Percentiles rank a stretch among this genome's conserved stretches.
phyloP scores from a whole-genome alignment of 2,329 filamentous ascomycete genomes.

The Colletotrichum tanaceti region DNA sequence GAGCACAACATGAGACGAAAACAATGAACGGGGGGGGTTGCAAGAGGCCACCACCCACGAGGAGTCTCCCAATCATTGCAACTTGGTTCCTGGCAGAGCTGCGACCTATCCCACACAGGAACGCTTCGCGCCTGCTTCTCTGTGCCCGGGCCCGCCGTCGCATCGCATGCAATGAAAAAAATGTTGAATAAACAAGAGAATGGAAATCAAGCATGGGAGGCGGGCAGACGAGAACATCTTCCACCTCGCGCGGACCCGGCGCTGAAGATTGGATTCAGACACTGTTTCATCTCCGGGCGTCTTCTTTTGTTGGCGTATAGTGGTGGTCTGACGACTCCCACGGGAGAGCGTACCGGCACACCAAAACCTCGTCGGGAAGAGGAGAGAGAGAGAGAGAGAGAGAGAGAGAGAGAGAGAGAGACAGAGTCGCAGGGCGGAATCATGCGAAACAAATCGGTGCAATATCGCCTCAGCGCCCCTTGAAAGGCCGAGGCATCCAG shows the following conservation, averaged over 20 bases:
- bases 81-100: conserved; percentile 14
- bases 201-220: background rate
- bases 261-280: conserved; percentile 29
- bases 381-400: too few species aligned
- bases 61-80: conserved; percentile 8
- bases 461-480: conserved; percentile 27
- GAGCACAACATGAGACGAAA: conserved; percentile 4
- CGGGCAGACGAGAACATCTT: conserved; percentile 7
- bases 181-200: too few species aligned
- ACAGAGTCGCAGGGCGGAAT: conserved; percentile 5
- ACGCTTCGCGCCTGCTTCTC: background rate
- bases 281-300: conserved; percentile 30
- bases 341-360: background rate
- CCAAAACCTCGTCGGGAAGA: conserved; percentile 23
- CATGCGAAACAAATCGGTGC: conserved; percentile 33
- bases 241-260: conserved; percentile 28
- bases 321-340: background rate
- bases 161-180: background rate
- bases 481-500: background rate
- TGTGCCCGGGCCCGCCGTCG: background rate
- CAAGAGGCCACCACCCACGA: background rate
- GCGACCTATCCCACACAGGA: background rate
- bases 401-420: too few species aligned
- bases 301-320: background rate
- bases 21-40: too few species aligned